Base-by-base conservation (phyloP, 129 eudicot genomes). In the Flaveria bidentis region DNA sequence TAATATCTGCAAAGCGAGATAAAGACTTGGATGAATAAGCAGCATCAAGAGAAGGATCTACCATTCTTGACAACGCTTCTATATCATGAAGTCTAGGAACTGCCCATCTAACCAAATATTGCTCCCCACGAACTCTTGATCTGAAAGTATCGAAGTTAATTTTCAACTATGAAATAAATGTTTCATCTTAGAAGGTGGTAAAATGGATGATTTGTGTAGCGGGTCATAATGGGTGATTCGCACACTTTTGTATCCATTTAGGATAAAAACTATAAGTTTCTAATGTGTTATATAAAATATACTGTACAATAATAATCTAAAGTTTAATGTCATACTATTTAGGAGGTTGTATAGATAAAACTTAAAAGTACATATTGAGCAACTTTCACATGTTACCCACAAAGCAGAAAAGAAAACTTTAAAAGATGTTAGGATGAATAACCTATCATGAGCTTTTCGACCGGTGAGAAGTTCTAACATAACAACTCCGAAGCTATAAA, bases 401-500 rank as follows among this genome's bases (percentile, higher is more conserved):
- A 50, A 50, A 36, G 5, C 16, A 57, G 23, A 62, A 36, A 10
- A 36, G 41, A 15, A 41, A 44, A 62, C 7, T 22, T 13, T 63
- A 23, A 20, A 20, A 81, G 64, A 67, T 52, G 22, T n/a, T 52
- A 52, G 9, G 67, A 61, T 62, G 45, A 15, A 63, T 63, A 63
- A 93, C 98, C 98, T 89, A 87, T 95, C 99, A 44, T 84, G 87
- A 52, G 97, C 81, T 85, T 86, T 86, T 66, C 92, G 76, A 44
- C 99, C 99, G 0, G 97, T 89, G 49, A 95, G 73, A 76, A 95
- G 94, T 77, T 89, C 94, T 61, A 95, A 76, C 99, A 95, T 91
- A 16, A 95, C 91, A 44, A 95, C 91, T 68, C 99, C 99, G 78
- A 95, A 95, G 89, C 99, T 91, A 77, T 91, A 95, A 78, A 95